Evolutionary conservation across 352 stramenopile species (phyloP), one percentile per base, ranked within the genome.

Genomic region (Globisporangium cederbergense): DNA sequence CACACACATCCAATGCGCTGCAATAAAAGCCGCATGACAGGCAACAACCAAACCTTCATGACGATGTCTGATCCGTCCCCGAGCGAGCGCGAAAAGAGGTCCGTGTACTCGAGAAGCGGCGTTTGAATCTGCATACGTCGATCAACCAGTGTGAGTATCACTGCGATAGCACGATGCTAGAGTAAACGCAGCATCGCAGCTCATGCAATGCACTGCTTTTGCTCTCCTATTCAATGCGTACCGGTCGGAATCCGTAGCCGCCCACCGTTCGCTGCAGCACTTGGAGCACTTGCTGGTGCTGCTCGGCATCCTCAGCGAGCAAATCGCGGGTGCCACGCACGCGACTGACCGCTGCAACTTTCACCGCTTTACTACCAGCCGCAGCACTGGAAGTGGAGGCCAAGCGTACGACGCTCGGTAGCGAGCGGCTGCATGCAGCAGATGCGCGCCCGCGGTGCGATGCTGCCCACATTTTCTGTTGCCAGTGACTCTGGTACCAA

Each of bases 51-150:
- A 32, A 91, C 86, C 78, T 96, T 96, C 80, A 87, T 93, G 53
- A 96, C 86, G 51, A 96, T 94, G 54, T 96, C 88, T 0, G 88
- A 96, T 43, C 83, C 86, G 52, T 91, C 83, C 9, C 88, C 88
- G 30, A 96, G 71, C 53, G 86, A 94, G 14, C 86, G 77, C 49
- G 73, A 81, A 66, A 90, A 96, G 43, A 96, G 62, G 42, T 96
- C 83, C 50, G 86, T 95, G 69, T 92, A 92, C 76, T 96, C 88
- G n/a, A 96, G 60, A 67, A 91, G 46, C 54, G 88, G 88, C 50
- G 85, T 95, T 42, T 95, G 88, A 30, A 95, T 87, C 82, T 93
- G 61, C 38, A 58, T 16, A 42, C 4, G 47, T n/a, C 16, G n/a
- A 7, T 30, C 58, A 20, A 28, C 51, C 52, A 6, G 1, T 36